Evolutionary conservation across 2,329 filamentous ascomycete species (phyloP), one percentile per base, ranked within the genome.

Genomic region (Epichloe glyceriae): DNA sequence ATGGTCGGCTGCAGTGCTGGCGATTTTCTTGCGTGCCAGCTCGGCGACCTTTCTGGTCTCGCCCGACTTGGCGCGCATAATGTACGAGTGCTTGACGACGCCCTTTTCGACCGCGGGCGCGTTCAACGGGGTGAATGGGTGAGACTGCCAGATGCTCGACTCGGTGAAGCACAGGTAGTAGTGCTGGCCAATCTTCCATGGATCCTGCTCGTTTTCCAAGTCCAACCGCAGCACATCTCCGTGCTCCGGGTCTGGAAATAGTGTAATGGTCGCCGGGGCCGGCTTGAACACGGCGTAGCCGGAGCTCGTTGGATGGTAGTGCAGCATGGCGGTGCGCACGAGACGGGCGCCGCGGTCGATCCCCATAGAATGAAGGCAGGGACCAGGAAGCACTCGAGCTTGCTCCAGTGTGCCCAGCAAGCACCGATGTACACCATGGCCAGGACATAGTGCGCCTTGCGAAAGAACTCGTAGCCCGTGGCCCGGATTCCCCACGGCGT

Each of bases 391-490:
- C 81, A 86, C 45, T 76, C 72, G 4, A 89, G 70, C 47, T 80
- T 70, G 47, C 72, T 64, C 86, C 85, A 90, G 61, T 90, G 86
- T 1, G 76, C 85, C 76, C 83, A 88, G 64, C 83, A 84, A 3
- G 83, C 84, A 4, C 83, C 86, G 12, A 89, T 77, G 63, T 87
- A 90, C 4, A 88, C 64, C 68, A 85, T 79, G 11, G 85, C 86
- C 2, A 88, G 70, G 12, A 88, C 70, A 57, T 87, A 87, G 61
- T 89, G 85, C 0, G 77, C 69, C 61, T 87, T 88, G 54, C 84
- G 76, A 71, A 89, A 89, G 65, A 85, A 81, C 59, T 89, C 86
- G 63, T 90, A 88, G 3, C 86, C 86, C 0, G 83, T 87, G 46
- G 75, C 65, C 8, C 75, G 73, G 52, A 88, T 84, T 1, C 73